phyloP scores from a whole-genome alignment of 495 filamentous ascomycete species.

The Margaritispora aquatica region DNA sequence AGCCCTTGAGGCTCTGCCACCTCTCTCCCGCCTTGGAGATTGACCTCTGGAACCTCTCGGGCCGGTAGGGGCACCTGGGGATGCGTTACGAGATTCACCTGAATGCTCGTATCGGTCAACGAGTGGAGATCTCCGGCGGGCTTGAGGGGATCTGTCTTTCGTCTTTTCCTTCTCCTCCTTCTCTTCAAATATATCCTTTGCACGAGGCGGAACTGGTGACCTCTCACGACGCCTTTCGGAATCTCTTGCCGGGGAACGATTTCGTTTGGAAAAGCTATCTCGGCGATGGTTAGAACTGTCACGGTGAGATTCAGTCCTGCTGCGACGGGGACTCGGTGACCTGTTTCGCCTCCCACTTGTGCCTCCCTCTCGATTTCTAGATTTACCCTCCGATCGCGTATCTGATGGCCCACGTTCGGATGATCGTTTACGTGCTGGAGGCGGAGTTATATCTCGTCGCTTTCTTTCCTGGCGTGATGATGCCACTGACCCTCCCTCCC shows the following conservation, averaged over 20 bases:
- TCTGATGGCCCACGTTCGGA: conserved; percentile 24
- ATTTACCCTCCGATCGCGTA: conserved; percentile 24
- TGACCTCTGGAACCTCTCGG: conserved; percentile 8
- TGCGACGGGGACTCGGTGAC: conserved; percentile 16
- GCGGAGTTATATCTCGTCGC: conserved; percentile 22
- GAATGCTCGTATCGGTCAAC: conserved; percentile 22
- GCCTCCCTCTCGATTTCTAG: conserved; percentile 26
- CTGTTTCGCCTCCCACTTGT: conserved; percentile 19
- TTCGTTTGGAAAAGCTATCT: conserved; percentile 4
- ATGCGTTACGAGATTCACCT: conserved; percentile 19
- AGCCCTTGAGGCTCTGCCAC: conserved; percentile 5
- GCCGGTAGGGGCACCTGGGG: conserved; percentile 16
- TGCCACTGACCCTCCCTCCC: conserved; percentile 24
- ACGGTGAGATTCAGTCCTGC: conserved; percentile 9
- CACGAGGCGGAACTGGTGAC: conserved; percentile 7
- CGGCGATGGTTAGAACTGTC: conserved; percentile 2
- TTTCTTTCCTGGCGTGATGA: conserved; percentile 20
- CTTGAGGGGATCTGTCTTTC: conserved; percentile 9
- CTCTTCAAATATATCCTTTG: conserved; percentile 4
- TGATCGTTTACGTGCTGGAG: conserved; percentile 28
- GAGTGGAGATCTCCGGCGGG: conserved; percentile 14
- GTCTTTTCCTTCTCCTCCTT: conserved; percentile 9
- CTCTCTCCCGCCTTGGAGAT: conserved; percentile 14
- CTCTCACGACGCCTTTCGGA: conserved; percentile 10
- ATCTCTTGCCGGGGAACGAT: conserved; percentile 12